phyloP scores from a whole-genome alignment of 1,284 basidiomycete species.

The Cryptococcus hybrid region DNA sequence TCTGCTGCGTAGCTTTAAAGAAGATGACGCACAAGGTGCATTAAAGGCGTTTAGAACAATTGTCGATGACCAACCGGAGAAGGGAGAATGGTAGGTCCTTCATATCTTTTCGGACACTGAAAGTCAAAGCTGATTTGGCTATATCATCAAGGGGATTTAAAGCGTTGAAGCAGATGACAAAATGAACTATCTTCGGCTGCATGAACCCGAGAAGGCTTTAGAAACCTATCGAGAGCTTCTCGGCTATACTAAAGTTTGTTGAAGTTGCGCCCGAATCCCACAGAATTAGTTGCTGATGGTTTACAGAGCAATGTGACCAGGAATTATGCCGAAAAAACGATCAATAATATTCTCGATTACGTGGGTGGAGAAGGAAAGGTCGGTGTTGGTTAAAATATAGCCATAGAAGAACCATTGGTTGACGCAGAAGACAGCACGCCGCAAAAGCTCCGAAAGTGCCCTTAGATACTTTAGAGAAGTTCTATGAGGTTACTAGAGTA shows the following conservation, averaged over 20 bases:
- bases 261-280: not conserved
- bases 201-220: constrained; percentile 78
- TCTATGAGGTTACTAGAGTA: constrained; percentile 90
- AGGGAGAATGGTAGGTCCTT: constrained; percentile 76
- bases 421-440: constrained; percentile 33
- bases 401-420: not conserved
- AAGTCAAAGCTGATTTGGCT: constrained; percentile 15
- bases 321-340: constrained; percentile 81
- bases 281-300: not conserved
- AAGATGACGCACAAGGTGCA: constrained; percentile 81
- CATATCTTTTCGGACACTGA: not conserved
- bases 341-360: constrained; percentile 98
- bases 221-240: constrained; percentile 80
- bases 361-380: constrained; percentile 83
- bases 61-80: constrained; percentile 81
- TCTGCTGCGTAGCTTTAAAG: constrained; percentile 66
- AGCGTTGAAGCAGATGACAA: constrained; percentile 95
- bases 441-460: constrained; percentile 59
- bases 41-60: constrained; percentile 83
- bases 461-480: constrained; percentile 84
- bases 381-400: constrained; percentile 38
- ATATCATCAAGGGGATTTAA: constrained; percentile 83
- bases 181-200: constrained; percentile 77
- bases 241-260: constrained; percentile 73
- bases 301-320: constrained; percentile 41